These are phyloP conservation scores for Crepidotus variabilis DNA, from an alignment of 768 basidiomycete genomes.

Conservation along the genomic window DNA sequence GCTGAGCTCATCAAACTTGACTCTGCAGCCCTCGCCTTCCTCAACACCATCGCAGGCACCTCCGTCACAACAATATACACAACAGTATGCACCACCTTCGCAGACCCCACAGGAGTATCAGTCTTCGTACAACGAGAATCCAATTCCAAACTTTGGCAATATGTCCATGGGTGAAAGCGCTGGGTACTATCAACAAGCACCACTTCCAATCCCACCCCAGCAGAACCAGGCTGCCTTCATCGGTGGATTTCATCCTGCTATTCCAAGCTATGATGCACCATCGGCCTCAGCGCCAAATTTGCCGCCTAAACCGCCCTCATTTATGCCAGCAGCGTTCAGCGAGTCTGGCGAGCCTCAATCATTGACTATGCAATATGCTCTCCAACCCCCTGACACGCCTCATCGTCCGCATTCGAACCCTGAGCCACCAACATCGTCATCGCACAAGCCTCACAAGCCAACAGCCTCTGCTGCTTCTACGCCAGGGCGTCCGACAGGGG, in stretches of 20 bases:
- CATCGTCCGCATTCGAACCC: slow-evolving; percentile 32
- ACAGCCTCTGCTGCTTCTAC: background rate
- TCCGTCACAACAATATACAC: background rate
- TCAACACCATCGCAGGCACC: background rate
- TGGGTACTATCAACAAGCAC: background rate
- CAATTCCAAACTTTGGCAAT: slow-evolving; percentile 5
- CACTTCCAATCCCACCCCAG: background rate
- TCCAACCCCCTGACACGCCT: slow-evolving; percentile 19
- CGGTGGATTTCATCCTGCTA: slow-evolving; percentile 44
- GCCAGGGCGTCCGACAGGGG: background rate
- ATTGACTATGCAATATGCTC: slow-evolving; percentile 37
- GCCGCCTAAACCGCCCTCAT: slow-evolving; percentile 13
- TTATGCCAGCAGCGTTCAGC: slow-evolving; percentile 33
- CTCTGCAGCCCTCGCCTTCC: background rate
- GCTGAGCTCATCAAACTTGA: background rate
- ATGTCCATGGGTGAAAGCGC: background rate
- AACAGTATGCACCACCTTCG: background rate
- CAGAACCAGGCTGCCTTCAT: slow-evolving; percentile 30
- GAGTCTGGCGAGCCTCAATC: slow-evolving; percentile 22
- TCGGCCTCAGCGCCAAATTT: slow-evolving; percentile 4
- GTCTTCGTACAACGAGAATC: slow-evolving; percentile 1
- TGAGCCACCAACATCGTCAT: slow-evolving; percentile 13
- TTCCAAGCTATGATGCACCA: slow-evolving; percentile 4
- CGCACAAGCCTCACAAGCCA: slow-evolving; percentile 12
- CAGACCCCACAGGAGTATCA: background rate